Base-by-base conservation (phyloP, 2,329 filamentous ascomycete genomes). In the Passalora sequoiae region DNA sequence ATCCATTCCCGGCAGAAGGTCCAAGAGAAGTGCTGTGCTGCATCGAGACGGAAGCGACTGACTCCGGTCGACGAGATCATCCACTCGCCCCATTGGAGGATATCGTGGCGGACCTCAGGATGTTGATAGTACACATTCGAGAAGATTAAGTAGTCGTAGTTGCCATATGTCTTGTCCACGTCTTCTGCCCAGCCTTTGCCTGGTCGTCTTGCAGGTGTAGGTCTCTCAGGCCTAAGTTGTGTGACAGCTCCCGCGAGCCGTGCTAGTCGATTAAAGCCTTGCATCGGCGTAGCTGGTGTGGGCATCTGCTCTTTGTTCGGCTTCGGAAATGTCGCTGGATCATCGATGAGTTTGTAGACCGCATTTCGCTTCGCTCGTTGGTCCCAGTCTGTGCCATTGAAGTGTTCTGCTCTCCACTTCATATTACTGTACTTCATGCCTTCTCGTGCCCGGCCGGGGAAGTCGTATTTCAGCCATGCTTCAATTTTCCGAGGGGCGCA, bases 81-180 rank as follows among this genome's bases (percentile, higher is more conserved):
- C 84, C 84, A 88, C 4, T 74, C 66, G 2, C 78, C 80, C 84
- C 83, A 87, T 38, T 73, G 70, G 41, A 81, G 68, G 3, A 86
- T 73, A 51, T 87, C 84, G 3, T 73, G 62, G 24, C 72, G 69
- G 7, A 86, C 83, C 53, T 84, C 82, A 0, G 71, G 70, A 44
- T 84, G 74, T 2, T 67, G 64, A 60, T 83, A 83, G 61, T 86
- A 82, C 28, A 87, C 62, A 60, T 87, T 79, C 4, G 80, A 78
- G 54, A 84, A 86, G 80, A 87, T 85, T 12, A 86, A 72, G 57
- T 80, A 86, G 60, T 82, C 78, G 30, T 65, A 67, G 56, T 87
- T 87, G 6, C 83, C 83, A 50, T 79, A 74, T 60, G 84, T 71
- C 15, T 75, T 72, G 20, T 79, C 78, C 3, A 83, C 81, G 10